phyloP scores from a whole-genome alignment of 192 early-diverging fungal genomes.

The Coemansia sp. region DNA sequence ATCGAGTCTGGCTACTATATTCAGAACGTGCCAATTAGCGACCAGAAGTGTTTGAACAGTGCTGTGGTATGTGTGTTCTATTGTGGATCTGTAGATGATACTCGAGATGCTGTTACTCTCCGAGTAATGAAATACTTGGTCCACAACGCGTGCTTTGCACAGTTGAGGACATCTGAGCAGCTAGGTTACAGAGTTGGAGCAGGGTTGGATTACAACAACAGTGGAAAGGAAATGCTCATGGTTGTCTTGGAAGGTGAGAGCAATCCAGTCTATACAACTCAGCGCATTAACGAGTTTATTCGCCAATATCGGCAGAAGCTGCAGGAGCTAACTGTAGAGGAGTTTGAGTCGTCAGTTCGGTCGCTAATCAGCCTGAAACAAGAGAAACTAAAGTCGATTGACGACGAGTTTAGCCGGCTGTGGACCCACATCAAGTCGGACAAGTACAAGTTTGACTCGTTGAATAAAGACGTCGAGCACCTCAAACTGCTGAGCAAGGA shows the following conservation, averaged over 20 bases:
- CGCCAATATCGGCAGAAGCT: conserved; percentile 49
- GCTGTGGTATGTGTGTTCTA: conserved; percentile 77
- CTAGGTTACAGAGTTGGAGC: conserved; percentile 62
- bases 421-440: conserved; percentile 67
- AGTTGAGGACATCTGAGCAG: conserved; percentile 87
- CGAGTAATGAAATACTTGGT: conserved; percentile 72
- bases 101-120: conserved; percentile 58
- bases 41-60: conserved; percentile 78
- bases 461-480: conserved; percentile 4
- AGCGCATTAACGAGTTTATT: conserved; percentile 79
- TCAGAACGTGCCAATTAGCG: conserved; percentile 30
- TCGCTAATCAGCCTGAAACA: conserved; percentile 61
- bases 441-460: conserved; percentile 76
- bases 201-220: background rate
- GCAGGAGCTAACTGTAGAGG: conserved; percentile 55
- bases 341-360: conserved; percentile 63
- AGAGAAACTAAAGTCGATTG: conserved; percentile 73
- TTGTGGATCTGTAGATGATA: conserved; percentile 67
- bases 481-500: conserved; percentile 22
- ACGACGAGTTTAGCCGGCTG: conserved; percentile 61
- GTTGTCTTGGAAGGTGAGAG: conserved; percentile 83
- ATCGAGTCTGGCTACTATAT: conserved; percentile 33
- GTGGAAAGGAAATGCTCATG: conserved; percentile 35
- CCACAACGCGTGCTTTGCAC: conserved; percentile 82
- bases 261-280: conserved; percentile 75